Evolutionary conservation across 176 grass and related monocot species (phyloP), one percentile per base, ranked within the genome.

Genomic region (Microstegium vimineum): DNA sequence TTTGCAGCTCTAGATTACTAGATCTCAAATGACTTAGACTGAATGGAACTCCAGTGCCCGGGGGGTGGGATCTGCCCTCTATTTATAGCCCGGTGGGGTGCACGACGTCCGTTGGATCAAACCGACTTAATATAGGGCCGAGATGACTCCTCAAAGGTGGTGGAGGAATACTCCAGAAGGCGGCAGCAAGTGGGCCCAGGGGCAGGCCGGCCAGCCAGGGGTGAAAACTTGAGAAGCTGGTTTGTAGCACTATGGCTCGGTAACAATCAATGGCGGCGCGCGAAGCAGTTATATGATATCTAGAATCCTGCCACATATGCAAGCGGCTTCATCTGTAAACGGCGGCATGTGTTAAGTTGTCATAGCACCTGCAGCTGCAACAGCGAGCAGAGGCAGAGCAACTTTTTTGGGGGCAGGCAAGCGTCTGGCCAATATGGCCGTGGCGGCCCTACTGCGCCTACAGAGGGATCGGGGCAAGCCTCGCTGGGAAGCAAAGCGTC

Each of bases 401-500:
- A 46, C 13, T 31, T 89, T 79, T 73, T 80, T 64, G n/a, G 75
- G n/a, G 5, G 37, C 23, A 40, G 32, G 79, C 34, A 32, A 81
- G 28, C 11, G 40, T 11, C 69, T 61, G 75, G 26, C 15, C 13
- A 1, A 45, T n/a, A n/a, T 33, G 71, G 34, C 33, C 30, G 31
- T 37, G 22, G 54, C 54, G 0, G 8, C 51, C 12, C 32, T 76
- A n/a, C 2, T 42, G 16, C 30, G 15, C 8, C 7, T 46, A 42
- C 18, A 64, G 14, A 36, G 30, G 62, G 59, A 88, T 85, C 69
- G 28, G 7, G 38, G 77, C 41, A 89, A 71, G 84, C 80, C 80
- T 82, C 51, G 63, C 69, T 71, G 62, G 80, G 66, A 94, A 91
- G 92, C 89, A 94, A 94, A 94, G 89, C 74, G 43, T 76, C 60